Evolutionary conservation across 2,329 filamentous ascomycete species (phyloP).

Genomic region (Phoma herbarum): DNA sequence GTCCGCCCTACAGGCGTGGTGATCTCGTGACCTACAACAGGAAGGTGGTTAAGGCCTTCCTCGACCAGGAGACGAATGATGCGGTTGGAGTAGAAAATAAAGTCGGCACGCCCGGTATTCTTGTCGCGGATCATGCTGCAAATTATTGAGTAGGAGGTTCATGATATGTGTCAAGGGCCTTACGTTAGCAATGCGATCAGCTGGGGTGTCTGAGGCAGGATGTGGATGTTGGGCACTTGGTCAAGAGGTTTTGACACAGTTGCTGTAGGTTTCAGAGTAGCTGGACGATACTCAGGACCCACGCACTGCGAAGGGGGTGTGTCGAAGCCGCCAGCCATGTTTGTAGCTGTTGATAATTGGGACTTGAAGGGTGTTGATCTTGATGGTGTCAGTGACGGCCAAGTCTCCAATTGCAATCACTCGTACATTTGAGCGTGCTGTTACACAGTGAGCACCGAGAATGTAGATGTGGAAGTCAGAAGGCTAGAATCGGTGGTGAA

Average conservation of each 20-base stretch:
- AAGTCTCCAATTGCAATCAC: neutral
- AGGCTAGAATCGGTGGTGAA: slow-evolving; percentile 12
- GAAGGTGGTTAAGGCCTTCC: slow-evolving; percentile 95
- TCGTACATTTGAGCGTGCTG: slow-evolving; percentile 5
- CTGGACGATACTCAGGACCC: slow-evolving; percentile 79
- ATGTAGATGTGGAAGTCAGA: slow-evolving; percentile 5
- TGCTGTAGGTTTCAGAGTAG: slow-evolving; percentile 81
- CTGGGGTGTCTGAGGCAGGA: slow-evolving; percentile 92
- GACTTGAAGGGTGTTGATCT: neutral
- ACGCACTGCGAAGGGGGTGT: slow-evolving; percentile 67
- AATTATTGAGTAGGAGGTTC: slow-evolving; percentile 17
- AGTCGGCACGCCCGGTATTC: slow-evolving; percentile 89
- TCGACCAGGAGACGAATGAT: slow-evolving; percentile 97
- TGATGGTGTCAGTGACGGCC: slow-evolving; percentile 3
- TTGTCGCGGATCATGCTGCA: slow-evolving; percentile 92
- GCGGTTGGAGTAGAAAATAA: slow-evolving; percentile 98
- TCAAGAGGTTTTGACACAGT: slow-evolving; percentile 86
- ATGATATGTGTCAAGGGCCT: slow-evolving; percentile 55
- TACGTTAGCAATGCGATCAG: slow-evolving; percentile 97
- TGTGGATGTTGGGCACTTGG: slow-evolving; percentile 82
- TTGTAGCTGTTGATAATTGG: slow-evolving; percentile 11
- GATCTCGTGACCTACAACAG: slow-evolving; percentile 86
- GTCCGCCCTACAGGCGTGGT: slow-evolving; percentile 88
- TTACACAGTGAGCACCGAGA: neutral
- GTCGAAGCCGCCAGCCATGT: slow-evolving; percentile 42